Evolutionary conservation across 2,329 filamentous ascomycete species (phyloP).

Genomic region (Dothistroma pini): DNA sequence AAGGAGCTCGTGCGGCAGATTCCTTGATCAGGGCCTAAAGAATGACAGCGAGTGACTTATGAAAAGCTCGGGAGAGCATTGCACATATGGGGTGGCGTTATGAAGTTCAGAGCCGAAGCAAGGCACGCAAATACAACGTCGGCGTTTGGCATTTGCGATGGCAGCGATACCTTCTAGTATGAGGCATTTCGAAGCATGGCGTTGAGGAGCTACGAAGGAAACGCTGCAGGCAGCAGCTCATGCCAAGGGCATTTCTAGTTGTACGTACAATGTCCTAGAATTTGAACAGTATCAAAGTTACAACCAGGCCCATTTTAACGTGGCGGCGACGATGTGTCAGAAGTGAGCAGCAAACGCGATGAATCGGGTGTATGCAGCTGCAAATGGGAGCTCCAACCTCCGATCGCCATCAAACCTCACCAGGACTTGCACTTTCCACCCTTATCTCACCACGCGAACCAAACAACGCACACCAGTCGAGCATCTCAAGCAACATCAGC

Average conservation of each 20-base stretch:
- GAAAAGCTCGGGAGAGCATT: slow-evolving; percentile 1
- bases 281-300: not conserved
- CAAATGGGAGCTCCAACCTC: not conserved
- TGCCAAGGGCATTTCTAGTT: slow-evolving; percentile 1
- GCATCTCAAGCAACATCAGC: not conserved
- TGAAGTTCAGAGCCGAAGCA: not conserved
- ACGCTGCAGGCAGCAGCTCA: not conserved
- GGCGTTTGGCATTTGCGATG: slow-evolving; percentile 3
- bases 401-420: not conserved
- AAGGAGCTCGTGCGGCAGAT: slow-evolving; percentile 23
- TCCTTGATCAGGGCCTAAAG: not conserved
- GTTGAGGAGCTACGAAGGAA: slow-evolving; percentile 4
- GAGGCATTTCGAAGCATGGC: slow-evolving; percentile 8
- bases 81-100: slow-evolving; percentile 8
- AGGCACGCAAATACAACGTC: not conserved
- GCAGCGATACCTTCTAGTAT: slow-evolving; percentile 4
- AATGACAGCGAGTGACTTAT: not conserved
- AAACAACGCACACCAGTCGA: no score
- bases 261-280: not conserved
- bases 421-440: no score
- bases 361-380: not conserved
- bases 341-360: not conserved
- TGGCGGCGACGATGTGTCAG: not conserved
- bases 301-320: not conserved
- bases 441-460: no score